Percentiles rank a stretch among this genome's conserved stretches.
Conservation (phyloP, 257 asterid genomes). For the Gentiana macrophylla region DNA sequence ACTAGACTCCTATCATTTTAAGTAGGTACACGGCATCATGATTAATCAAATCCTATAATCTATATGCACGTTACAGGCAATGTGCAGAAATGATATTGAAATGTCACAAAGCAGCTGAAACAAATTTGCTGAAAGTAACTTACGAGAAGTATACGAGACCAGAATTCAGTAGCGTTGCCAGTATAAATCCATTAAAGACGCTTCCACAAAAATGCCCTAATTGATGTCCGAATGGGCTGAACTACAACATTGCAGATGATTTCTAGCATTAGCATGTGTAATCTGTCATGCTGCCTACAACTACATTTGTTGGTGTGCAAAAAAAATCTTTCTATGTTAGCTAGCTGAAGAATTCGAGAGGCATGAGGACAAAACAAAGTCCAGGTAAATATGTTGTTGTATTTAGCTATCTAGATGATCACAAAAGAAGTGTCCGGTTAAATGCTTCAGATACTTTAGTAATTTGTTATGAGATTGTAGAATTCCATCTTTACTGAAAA, state of each 20-base stretch:
- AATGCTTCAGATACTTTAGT: background rate
- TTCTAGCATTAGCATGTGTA: too few species aligned
- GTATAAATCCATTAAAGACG: slow-evolving; percentile 44
- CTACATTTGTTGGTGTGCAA: too few species aligned
- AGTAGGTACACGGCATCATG: slow-evolving; percentile 4
- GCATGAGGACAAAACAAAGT: too few species aligned
- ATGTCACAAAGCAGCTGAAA: slow-evolving; percentile 72
- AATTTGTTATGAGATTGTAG: background rate
- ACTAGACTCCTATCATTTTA: background rate
- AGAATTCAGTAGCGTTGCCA: slow-evolving; percentile 42
- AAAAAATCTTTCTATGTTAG: too few species aligned
- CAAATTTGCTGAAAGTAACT: slow-evolving; percentile 45
- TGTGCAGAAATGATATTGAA: slow-evolving; percentile 75
- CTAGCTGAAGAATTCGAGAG: too few species aligned
- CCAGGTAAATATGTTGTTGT: too few species aligned
- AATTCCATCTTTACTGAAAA: too few species aligned
- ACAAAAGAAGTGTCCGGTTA: too few species aligned
- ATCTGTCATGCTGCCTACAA: too few species aligned
- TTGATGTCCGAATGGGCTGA: background rate
- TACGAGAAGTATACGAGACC: slow-evolving; percentile 51
- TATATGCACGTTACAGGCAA: slow-evolving; percentile 30
- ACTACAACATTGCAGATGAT: background rate
- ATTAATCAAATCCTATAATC: background rate
- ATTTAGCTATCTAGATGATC: too few species aligned
- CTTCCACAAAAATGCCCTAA: slow-evolving; percentile 34